These are phyloP conservation scores for Cryphonectria naterciae DNA, from an alignment of 2,329 filamentous ascomycete species.

Conservation along the genomic window DNA sequence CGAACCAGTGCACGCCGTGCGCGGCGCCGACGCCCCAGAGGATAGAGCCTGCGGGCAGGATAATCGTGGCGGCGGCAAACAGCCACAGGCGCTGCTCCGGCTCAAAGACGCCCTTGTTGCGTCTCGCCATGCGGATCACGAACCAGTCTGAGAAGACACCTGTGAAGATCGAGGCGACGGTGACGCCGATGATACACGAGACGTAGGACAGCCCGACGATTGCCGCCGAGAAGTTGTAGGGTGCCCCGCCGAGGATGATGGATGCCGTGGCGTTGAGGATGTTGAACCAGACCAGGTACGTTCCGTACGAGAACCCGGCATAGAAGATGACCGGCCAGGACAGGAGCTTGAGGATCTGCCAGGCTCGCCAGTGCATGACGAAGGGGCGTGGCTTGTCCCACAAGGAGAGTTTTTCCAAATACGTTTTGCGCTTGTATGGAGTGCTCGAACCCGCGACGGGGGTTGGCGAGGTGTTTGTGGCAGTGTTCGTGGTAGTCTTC, in stretches of 20 bases:
- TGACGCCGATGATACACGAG: slow-evolving; percentile 37
- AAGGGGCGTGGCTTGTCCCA: slow-evolving; percentile 41
- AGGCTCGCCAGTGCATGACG: slow-evolving; percentile 43
- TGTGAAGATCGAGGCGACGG: slow-evolving; percentile 34
- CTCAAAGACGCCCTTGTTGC: slow-evolving; percentile 40
- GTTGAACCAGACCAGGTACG: slow-evolving; percentile 41
- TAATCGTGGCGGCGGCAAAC: slow-evolving; percentile 40
- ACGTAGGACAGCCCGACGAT: slow-evolving; percentile 36
- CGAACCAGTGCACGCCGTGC: slow-evolving; percentile 49
- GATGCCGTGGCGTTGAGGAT: slow-evolving; percentile 43
- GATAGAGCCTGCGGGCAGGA: slow-evolving; percentile 49
- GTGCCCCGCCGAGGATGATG: slow-evolving; percentile 37
- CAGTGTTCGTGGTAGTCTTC: slow-evolving; percentile 1
- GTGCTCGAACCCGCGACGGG: not conserved
- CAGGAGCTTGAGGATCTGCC: slow-evolving; percentile 40
- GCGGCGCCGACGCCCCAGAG: slow-evolving; percentile 57
- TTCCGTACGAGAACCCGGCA: slow-evolving; percentile 40
- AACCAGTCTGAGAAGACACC: slow-evolving; percentile 40
- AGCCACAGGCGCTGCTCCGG: slow-evolving; percentile 40
- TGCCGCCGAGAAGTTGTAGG: slow-evolving; percentile 38
- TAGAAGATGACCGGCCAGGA: slow-evolving; percentile 49
- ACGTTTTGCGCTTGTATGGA: slow-evolving; percentile 40
- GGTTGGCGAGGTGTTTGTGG: not conserved
- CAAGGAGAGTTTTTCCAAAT: slow-evolving; percentile 42
- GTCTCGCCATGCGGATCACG: slow-evolving; percentile 37